Conservation (phyloP, 805 yeast genomes). For the Sungouiozyma intestinalis region DNA sequence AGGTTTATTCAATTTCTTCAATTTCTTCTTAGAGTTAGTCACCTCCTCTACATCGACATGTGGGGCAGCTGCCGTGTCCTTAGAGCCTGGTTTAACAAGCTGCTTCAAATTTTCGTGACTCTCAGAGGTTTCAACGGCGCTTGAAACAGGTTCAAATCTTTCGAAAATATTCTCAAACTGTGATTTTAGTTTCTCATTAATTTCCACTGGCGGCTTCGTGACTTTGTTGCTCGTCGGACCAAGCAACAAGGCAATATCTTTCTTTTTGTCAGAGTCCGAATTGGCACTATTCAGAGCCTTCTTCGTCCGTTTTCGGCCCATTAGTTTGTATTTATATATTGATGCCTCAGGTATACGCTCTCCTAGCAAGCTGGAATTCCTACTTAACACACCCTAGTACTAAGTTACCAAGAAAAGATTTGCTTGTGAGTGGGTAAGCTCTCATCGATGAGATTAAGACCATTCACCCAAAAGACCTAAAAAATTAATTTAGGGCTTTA, state of each 20-base stretch:
- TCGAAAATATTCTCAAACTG: neutral
- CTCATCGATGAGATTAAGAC: too few species aligned
- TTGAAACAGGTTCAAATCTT: neutral
- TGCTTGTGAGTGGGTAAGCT: too few species aligned
- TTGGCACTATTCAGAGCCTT: too few species aligned
- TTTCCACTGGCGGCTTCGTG: neutral
- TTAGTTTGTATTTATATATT: too few species aligned
- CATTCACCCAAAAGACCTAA: too few species aligned
- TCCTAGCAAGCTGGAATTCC: too few species aligned
- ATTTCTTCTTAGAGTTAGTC: slow-evolving; percentile 35
- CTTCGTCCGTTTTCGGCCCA: too few species aligned
- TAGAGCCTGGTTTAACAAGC: neutral
- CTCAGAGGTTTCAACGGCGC: neutral
- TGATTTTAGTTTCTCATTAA: neutral
- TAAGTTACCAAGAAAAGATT: too few species aligned
- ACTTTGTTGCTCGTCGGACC: neutral
- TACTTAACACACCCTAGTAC: too few species aligned
- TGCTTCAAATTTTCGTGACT: neutral
- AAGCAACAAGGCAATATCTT: neutral
- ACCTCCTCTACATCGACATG: slow-evolving; percentile 13
- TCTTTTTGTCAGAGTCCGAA: too few species aligned
- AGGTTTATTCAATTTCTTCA: slow-evolving; percentile 42
- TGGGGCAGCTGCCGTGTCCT: neutral
- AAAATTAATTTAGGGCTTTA: neutral
- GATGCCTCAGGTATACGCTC: too few species aligned